Evolutionary conservation across 345 rosid species (phyloP).

Genomic region (Abelmoschus esculentus): DNA sequence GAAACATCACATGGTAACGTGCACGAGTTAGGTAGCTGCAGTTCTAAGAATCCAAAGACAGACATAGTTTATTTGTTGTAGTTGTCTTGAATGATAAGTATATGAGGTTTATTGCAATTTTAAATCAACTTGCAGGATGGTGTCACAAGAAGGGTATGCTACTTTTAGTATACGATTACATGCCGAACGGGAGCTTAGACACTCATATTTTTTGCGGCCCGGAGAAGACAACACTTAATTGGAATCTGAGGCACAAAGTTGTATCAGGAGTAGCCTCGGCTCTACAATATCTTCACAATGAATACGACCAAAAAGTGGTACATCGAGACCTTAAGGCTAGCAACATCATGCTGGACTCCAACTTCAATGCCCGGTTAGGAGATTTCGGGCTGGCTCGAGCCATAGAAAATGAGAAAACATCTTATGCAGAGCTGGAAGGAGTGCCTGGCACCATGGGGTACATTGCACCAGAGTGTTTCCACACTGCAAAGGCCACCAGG

Average conservation of each 20-base stretch:
- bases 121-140: slow-evolving; percentile 31
- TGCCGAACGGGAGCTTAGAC: slow-evolving; percentile 64
- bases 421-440: slow-evolving; percentile 47
- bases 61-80: background rate
- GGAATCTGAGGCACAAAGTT: slow-evolving; percentile 39
- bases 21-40: background rate
- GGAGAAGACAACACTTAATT: slow-evolving; percentile 21
- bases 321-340: slow-evolving; percentile 67
- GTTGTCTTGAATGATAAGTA: background rate
- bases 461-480: slow-evolving; percentile 54
- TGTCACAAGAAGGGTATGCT: slow-evolving; percentile 45
- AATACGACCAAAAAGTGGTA: slow-evolving; percentile 51
- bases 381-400: slow-evolving; percentile 57
- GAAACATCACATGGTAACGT: slow-evolving; percentile 8
- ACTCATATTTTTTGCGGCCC: slow-evolving; percentile 31
- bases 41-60: background rate
- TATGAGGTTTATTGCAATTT: background rate
- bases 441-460: slow-evolving; percentile 48
- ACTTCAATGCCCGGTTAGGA: slow-evolving; percentile 51
- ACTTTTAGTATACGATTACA: slow-evolving; percentile 47
- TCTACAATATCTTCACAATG: slow-evolving; percentile 52
- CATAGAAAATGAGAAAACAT: slow-evolving; percentile 42
- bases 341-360: slow-evolving; percentile 46
- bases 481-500: slow-evolving; percentile 46
- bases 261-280: slow-evolving; percentile 46